A percentile compares a stretch with the other conserved stretches of the same genome.
phyloP scores from a whole-genome alignment of 106 monocot species.

The Allium fistulosum region DNA sequence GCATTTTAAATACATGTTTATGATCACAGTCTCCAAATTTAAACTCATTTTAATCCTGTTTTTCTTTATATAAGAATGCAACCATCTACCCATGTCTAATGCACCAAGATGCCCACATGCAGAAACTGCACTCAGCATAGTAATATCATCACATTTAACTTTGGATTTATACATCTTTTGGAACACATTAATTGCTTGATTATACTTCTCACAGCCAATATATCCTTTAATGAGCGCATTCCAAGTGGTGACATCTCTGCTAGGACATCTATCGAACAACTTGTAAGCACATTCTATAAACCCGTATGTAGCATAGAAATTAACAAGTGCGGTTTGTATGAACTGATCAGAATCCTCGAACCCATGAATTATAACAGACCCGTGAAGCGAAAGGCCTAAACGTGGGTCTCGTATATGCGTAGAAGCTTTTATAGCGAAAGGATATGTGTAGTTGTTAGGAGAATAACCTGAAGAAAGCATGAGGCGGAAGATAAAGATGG shows the following conservation, averaged over 20 bases:
- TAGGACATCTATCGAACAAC: constrained; percentile 45
- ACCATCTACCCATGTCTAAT: constrained; percentile 60
- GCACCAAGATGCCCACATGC: constrained; percentile 55
- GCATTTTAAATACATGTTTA: constrained; percentile 10
- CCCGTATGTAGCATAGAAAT: constrained; percentile 30
- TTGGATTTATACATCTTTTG: constrained; percentile 17
- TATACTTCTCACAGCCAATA: constrained; percentile 10
- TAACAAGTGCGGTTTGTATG: constrained; percentile 41
- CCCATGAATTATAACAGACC: constrained; percentile 35
- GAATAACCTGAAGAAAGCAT: constrained; percentile 30
- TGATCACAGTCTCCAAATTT: constrained; percentile 35
- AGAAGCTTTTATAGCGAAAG: constrained; percentile 50
- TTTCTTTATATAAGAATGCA: constrained; percentile 31
- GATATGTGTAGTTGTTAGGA: constrained; percentile 71
- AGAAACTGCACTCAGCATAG: constrained; percentile 39
- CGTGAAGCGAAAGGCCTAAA: constrained; percentile 39
- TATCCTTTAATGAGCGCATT: constrained; percentile 66
- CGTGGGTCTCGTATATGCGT: constrained; percentile 13
- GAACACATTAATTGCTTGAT: constrained; percentile 36
- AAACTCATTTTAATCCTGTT: constrained; percentile 6
- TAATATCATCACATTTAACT: constrained; percentile 35
- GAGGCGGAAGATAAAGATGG: constrained; percentile 24
- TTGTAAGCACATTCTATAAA: constrained; percentile 17
- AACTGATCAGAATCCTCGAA: constrained; percentile 36
- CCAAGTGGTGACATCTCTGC: constrained; percentile 43